Percentiles rank a stretch among this genome's conserved stretches.
These are phyloP conservation scores for Microcera coccophila DNA, from an alignment of 2,329 filamentous ascomycete species.

Conservation along the genomic window DNA sequence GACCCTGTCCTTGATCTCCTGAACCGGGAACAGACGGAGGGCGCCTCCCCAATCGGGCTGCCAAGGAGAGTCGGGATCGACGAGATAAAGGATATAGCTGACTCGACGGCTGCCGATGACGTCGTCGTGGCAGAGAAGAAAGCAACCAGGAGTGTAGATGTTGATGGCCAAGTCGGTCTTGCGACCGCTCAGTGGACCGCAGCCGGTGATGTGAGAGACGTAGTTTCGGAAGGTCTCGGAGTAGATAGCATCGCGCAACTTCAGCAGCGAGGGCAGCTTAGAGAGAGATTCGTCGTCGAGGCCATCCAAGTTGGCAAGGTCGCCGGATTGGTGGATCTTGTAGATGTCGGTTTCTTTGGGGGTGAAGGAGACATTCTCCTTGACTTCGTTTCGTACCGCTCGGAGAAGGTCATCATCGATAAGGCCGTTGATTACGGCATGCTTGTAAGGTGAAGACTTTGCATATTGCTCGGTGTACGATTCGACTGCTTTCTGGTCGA, in stretches of 20 bases:
- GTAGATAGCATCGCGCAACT: conserved; percentile 91
- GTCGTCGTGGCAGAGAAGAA: conserved; percentile 94
- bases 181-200: conserved; percentile 79
- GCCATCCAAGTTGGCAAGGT: conserved; percentile 93
- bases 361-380: conserved; percentile 87
- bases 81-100: conserved; percentile 95
- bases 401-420: conserved; percentile 80
- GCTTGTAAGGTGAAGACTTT: conserved; percentile 72
- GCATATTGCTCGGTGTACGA: conserved; percentile 61
- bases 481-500: conserved; percentile 55
- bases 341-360: conserved; percentile 99
- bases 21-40: conserved; percentile 76
- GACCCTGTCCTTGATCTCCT: conserved; percentile 56
- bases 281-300: conserved; percentile 80
- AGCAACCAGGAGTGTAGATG: conserved; percentile 93
- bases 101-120: conserved; percentile 95
- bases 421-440: conserved; percentile 80
- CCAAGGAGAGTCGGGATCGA: conserved; percentile 88
- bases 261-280: conserved; percentile 83
- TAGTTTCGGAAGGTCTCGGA: conserved; percentile 86
- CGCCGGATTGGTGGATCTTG: conserved; percentile 98
- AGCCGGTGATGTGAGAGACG: conserved; percentile 78
- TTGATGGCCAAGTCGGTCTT: conserved; percentile 99
- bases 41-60: conserved; percentile 90
- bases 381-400: conserved; percentile 82